A percentile compares a stretch with the other conserved stretches of the same genome.
Conservation (phyloP, 1,284 basidiomycete species). For the Vanrija humicola region DNA sequence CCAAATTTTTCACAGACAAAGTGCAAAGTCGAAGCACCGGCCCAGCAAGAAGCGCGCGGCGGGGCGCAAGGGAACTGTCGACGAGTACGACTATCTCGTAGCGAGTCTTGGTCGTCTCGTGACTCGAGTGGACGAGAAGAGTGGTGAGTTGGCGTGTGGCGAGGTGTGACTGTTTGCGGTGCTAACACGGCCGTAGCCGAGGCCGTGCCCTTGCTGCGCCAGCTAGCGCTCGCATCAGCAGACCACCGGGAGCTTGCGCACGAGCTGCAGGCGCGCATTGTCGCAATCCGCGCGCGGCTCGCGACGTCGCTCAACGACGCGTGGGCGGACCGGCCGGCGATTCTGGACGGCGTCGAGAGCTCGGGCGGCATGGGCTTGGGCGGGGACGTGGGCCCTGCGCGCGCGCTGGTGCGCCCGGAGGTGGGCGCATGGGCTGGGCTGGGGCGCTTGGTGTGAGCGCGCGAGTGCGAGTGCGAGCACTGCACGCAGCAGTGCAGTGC, state of each 20-base stretch:
- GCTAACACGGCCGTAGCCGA: slow-evolving; percentile 26
- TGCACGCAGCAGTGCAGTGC: too few species aligned
- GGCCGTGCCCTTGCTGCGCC: slow-evolving; percentile 33
- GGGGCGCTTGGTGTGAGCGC: slow-evolving; percentile 20
- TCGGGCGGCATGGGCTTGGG: slow-evolving; percentile 39
- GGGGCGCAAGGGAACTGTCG: slow-evolving; percentile 89
- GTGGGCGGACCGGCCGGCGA: slow-evolving; percentile 37
- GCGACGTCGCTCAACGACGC: slow-evolving; percentile 29
- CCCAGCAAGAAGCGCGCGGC: slow-evolving; percentile 70
- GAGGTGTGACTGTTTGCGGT: neutral
- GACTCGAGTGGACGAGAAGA: slow-evolving; percentile 45
- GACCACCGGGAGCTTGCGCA: slow-evolving; percentile 33
- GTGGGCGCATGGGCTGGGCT: slow-evolving; percentile 39
- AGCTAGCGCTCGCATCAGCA: slow-evolving; percentile 33
- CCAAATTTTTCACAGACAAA: slow-evolving; percentile 18
- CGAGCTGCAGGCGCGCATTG: slow-evolving; percentile 32
- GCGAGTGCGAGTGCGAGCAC: neutral
- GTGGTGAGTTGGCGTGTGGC: slow-evolving; percentile 24
- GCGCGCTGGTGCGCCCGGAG: slow-evolving; percentile 24
- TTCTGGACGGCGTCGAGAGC: slow-evolving; percentile 30
- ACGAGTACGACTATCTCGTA: slow-evolving; percentile 94
- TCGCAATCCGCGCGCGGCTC: slow-evolving; percentile 30
- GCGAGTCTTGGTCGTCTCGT: slow-evolving; percentile 75
- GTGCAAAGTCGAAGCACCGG: slow-evolving; percentile 58
- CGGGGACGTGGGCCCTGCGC: slow-evolving; percentile 20